These are phyloP conservation scores for Lipomyces sp. DNA, from an alignment of 805 yeast species.

Conservation along the genomic window DNA sequence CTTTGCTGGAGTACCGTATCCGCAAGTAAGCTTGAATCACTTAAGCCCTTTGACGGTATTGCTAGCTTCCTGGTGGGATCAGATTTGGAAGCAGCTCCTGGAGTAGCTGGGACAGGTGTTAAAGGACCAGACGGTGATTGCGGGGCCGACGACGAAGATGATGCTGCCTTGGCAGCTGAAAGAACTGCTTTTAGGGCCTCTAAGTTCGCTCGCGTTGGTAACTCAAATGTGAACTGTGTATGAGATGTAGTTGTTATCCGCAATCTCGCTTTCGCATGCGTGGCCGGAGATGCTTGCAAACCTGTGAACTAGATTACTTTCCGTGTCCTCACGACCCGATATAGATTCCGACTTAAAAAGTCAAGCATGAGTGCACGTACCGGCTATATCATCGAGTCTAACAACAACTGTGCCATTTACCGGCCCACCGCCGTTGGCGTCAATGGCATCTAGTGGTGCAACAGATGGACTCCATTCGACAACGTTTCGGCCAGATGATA, in stretches of 20 bases:
- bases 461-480: conserved; percentile 34
- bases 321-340: neutral
- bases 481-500: conserved; percentile 18
- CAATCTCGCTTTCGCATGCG: conserved; percentile 42
- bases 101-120: conserved; percentile 54
- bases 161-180: conserved; percentile 48
- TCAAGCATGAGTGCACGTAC: conserved; percentile 13
- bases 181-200: conserved; percentile 69
- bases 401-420: conserved; percentile 14
- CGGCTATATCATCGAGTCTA: conserved; percentile 24
- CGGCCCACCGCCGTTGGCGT: neutral
- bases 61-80: conserved; percentile 32
- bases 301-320: conserved; percentile 16
- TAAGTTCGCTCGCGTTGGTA: conserved; percentile 75
- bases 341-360: neutral
- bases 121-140: conserved; percentile 38
- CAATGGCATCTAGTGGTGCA: conserved; percentile 10
- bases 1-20: conserved; percentile 81
- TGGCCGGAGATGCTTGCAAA: conserved; percentile 46
- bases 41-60: conserved; percentile 49
- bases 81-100: conserved; percentile 52
- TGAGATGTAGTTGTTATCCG: conserved; percentile 36
- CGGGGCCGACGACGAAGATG: conserved; percentile 10
- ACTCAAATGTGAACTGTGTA: conserved; percentile 56
- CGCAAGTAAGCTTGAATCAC: conserved; percentile 62